Conservation (phyloP, 495 filamentous ascomycete species). For the Daldinia grandis region DNA sequence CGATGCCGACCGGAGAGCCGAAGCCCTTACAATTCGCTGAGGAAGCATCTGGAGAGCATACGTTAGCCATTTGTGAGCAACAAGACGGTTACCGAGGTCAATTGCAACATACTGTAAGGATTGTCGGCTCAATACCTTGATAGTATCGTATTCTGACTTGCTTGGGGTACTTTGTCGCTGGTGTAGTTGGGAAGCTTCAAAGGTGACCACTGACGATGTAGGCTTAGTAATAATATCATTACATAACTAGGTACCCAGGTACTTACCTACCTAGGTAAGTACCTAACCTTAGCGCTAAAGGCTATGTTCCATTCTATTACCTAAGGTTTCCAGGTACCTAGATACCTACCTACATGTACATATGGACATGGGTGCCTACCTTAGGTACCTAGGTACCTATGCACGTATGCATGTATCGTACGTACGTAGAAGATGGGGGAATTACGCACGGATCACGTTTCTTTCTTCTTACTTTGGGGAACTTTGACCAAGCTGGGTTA, state of each 20-base stretch:
- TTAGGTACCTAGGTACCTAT: not conserved
- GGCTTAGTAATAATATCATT: conserved; percentile 29
- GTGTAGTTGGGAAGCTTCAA: conserved; percentile 11
- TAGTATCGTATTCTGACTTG: conserved; percentile 19
- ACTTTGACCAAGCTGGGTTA: conserved; percentile 37
- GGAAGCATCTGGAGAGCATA: conserved; percentile 67
- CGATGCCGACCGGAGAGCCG: conserved; percentile 61
- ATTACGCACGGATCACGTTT: conserved; percentile 20
- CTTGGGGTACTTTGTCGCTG: not conserved
- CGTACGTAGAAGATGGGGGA: conserved; percentile 21
- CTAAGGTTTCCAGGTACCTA: too few species aligned
- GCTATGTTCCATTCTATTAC: too few species aligned
- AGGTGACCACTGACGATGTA: conserved; percentile 22
- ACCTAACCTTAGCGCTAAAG: conserved; percentile 11
- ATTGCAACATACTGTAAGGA: conserved; percentile 41
- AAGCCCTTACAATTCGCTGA: conserved; percentile 64
- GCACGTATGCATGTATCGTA: not conserved
- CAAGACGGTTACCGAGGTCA: not conserved
- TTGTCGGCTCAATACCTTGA: conserved; percentile 17
- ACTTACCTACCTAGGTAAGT: too few species aligned
- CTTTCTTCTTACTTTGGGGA: not conserved
- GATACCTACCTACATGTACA: not conserved
- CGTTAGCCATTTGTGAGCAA: not conserved
- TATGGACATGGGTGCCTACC: too few species aligned
- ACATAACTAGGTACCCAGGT: too few species aligned